Evolutionary conservation across 169 alveolate genomes (phyloP), one percentile per base, ranked within the genome.

Genomic region (Cryptosporidium sp.): DNA sequence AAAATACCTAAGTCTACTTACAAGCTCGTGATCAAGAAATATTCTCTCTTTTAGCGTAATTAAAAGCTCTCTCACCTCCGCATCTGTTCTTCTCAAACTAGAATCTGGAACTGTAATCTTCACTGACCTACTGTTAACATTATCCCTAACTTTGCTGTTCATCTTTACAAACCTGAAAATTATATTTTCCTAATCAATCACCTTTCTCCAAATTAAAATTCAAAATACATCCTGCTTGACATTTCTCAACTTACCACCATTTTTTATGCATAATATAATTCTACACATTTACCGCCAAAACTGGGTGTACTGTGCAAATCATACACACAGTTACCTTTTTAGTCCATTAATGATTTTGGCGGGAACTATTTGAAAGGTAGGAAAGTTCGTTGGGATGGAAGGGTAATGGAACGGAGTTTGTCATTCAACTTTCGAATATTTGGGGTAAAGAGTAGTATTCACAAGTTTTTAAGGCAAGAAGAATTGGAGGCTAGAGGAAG

Each of bases 101-200:
- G 89, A 80, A 48, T 80, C 89, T 26, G 89, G 89, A 45, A 80
- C 89, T 61, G 89, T 80, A 23, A 80, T 80, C 70, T 65, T 80
- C 14, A 80, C 75, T n/a, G 89, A 33, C 48, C 89, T 80, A 37
- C n/a, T 80, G 21, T 80, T 80, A 23, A 80, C 68, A 45, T 62
- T 59, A 26, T 59, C 80, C 18, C 75, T 80, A 3, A 5, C 29
- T 43, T 23, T 70, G 43, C n/a, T 29, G 14, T 43, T 41, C 84
- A 70, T 70, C 12, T 29, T 12, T 16, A 21, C 41, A n/a, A 18
- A 6, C 50, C 10, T 37, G 8, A 37, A 6, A 48, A 48, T 16
- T 48, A 14, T 14, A 14, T 48, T 14, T 0, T 18, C n/a, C 9
- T 48, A 48, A 16, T 16, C 14, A 45, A 14, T 48, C 3, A 48